Evolutionary conservation across 2,329 filamentous ascomycete species (phyloP).

Genomic region (Clarireedia paspali): DNA sequence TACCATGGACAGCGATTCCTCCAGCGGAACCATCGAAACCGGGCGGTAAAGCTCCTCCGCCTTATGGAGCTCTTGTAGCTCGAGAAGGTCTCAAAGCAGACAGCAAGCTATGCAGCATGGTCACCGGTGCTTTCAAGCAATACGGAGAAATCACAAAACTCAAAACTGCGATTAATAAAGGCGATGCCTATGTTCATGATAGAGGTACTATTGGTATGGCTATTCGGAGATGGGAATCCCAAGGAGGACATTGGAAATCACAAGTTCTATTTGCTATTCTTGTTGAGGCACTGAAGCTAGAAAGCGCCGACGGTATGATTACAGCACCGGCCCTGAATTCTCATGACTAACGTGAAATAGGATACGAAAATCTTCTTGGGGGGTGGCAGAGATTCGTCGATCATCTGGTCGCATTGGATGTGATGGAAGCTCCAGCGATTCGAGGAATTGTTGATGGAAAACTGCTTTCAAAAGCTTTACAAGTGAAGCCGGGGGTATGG

Average conservation of each 20-base stretch:
- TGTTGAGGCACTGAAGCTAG: slow-evolving; percentile 47
- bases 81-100: slow-evolving; percentile 73
- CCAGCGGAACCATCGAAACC: slow-evolving; percentile 32
- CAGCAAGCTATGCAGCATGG: slow-evolving; percentile 64
- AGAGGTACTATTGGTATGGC: slow-evolving; percentile 66
- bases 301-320: slow-evolving; percentile 6
- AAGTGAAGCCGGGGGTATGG: slow-evolving; percentile 71
- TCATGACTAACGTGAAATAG: slow-evolving; percentile 9
- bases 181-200: slow-evolving; percentile 38
- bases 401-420: slow-evolving; percentile 45
- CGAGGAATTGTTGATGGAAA: slow-evolving; percentile 68
- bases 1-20: slow-evolving; percentile 59
- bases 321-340: too few relatives aligned
- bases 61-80: slow-evolving; percentile 55
- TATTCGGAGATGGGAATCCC: slow-evolving; percentile 62
- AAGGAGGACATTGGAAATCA: slow-evolving; percentile 57
- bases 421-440: slow-evolving; percentile 50
- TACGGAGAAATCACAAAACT: slow-evolving; percentile 53
- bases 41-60: slow-evolving; percentile 43
- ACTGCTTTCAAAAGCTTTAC: slow-evolving; percentile 59
- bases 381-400: slow-evolving; percentile 50
- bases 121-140: slow-evolving; percentile 58
- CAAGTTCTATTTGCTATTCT: slow-evolving; percentile 63
- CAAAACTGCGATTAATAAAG: slow-evolving; percentile 46
- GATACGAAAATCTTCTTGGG: slow-evolving; percentile 33